These are phyloP conservation scores for Tuctoria greenei DNA, from an alignment of 176 grass and related monocot species.

Conservation along the genomic window DNA sequence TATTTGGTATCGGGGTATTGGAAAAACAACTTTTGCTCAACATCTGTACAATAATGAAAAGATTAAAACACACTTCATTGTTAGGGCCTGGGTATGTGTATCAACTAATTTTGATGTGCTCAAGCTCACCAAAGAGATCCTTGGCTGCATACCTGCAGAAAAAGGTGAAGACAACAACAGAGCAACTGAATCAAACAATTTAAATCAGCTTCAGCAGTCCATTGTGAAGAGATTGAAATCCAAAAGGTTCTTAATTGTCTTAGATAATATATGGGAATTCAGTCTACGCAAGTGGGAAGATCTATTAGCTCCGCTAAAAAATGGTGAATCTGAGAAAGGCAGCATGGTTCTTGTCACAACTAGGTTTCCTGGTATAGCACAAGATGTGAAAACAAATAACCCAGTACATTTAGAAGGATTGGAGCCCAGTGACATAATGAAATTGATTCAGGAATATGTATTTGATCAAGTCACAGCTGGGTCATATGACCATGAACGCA, in stretches of 20 bases:
- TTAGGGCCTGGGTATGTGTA: constrained; percentile 39
- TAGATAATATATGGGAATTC: constrained; percentile 38
- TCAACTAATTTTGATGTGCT: constrained; percentile 39
- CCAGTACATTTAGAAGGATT: constrained; percentile 1
- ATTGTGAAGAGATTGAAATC: constrained; percentile 13
- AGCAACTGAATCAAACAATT: background rate
- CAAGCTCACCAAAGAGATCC: constrained; percentile 13
- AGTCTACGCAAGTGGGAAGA: background rate
- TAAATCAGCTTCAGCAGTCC: background rate
- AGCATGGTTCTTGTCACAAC: constrained; percentile 33
- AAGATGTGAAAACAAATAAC: background rate
- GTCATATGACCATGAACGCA: background rate
- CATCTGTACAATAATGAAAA: constrained; percentile 9
- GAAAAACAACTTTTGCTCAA: constrained; percentile 49
- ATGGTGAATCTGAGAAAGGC: background rate
- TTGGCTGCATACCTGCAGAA: background rate
- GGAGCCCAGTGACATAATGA: background rate
- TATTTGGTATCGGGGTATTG: constrained; percentile 50
- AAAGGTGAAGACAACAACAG: accelerated
- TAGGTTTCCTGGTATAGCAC: background rate
- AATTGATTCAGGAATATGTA: constrained; percentile 19
- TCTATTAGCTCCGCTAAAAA: constrained; percentile 12
- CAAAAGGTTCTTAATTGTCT: constrained; percentile 16
- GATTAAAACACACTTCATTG: background rate
- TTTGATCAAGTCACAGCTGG: background rate